Percentiles rank a stretch among this genome's conserved stretches.
Conservation (phyloP, 139 green algal genomes). For the Tetraselmis chui region DNA sequence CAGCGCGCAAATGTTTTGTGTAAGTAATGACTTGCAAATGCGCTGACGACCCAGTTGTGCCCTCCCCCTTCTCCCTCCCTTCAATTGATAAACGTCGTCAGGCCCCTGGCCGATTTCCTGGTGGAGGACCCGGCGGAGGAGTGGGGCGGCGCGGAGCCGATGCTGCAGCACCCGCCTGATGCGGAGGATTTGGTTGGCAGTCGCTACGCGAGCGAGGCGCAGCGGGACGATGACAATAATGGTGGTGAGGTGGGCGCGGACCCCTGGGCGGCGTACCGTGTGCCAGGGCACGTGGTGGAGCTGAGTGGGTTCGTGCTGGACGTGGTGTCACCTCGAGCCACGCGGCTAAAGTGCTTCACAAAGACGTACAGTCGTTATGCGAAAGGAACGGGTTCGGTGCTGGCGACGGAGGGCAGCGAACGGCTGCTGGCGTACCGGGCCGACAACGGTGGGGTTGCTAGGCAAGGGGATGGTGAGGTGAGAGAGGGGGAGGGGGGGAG, state of each 20-base stretch:
- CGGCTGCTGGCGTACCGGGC: not conserved
- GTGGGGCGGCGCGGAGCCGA: not conserved
- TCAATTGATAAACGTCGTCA: too few species aligned
- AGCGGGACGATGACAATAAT: not conserved
- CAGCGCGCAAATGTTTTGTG: too few species aligned
- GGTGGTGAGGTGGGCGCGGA: not conserved
- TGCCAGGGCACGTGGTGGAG: constrained; percentile 31
- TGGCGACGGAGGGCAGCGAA: constrained; percentile 27
- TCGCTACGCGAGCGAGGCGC: not conserved
- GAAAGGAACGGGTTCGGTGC: constrained; percentile 59
- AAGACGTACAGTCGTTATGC: constrained; percentile 61
- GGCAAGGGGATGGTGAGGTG: not conserved
- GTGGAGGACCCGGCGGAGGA: constrained; percentile 6
- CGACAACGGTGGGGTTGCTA: not conserved
- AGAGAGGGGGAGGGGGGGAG: not conserved
- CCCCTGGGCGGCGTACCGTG: constrained; percentile 15
- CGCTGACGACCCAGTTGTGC: too few species aligned
- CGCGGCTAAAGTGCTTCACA: constrained; percentile 67
- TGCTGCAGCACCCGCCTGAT: not conserved
- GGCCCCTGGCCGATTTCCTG: constrained; percentile 7
- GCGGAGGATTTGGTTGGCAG: not conserved
- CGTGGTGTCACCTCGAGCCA: constrained; percentile 36
- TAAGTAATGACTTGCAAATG: too few species aligned
- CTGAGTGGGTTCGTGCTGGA: constrained; percentile 43
- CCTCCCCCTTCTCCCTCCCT: too few species aligned